Evolutionary conservation across 2,329 filamentous ascomycete genomes (phyloP).

Genomic region (Lasiodiplodia citricola): DNA sequence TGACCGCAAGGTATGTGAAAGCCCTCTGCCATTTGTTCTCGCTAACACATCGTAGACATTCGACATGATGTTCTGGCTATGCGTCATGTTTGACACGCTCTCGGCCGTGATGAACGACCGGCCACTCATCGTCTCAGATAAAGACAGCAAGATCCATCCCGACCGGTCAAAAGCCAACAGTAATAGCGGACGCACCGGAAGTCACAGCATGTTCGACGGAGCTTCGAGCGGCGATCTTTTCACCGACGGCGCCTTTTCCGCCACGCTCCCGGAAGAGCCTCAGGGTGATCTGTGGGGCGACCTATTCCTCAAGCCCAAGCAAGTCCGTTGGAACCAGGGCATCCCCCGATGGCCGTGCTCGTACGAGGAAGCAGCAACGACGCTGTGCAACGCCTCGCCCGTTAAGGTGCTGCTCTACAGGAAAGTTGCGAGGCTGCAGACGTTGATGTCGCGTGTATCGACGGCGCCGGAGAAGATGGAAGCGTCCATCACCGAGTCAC

Average conservation of each 20-base stretch:
- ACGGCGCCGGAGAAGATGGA: conserved; percentile 49
- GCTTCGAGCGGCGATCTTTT: neutral
- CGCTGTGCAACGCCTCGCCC: conserved; percentile 59
- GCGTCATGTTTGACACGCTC: conserved; percentile 64
- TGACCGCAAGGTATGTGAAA: conserved; percentile 11
- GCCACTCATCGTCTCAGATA: conserved; percentile 52
- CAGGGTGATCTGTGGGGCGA: conserved; percentile 14
- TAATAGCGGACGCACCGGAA: neutral
- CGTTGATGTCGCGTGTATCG: conserved; percentile 51
- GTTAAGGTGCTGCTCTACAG: conserved; percentile 66
- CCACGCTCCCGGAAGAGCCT: neutral
- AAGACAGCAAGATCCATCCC: conserved; percentile 50
- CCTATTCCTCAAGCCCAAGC: conserved; percentile 25
- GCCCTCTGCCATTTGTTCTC: too few relatives aligned
- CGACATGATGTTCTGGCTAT: conserved; percentile 63
- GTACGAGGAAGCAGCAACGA: conserved; percentile 56
- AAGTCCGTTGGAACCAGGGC: conserved; percentile 31
- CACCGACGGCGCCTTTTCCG: conserved; percentile 8
- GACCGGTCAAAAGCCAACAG: conserved; percentile 27
- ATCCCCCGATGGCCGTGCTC: conserved; percentile 59
- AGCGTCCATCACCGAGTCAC: conserved; percentile 53
- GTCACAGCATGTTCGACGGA: neutral
- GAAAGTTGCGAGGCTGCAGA: conserved; percentile 62
- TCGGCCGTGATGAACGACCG: conserved; percentile 60
- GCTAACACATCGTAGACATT: conserved; percentile 48